Evolutionary conservation across 192 early-diverging fungal genomes (phyloP).

Genomic region (Coemansia sp.): DNA sequence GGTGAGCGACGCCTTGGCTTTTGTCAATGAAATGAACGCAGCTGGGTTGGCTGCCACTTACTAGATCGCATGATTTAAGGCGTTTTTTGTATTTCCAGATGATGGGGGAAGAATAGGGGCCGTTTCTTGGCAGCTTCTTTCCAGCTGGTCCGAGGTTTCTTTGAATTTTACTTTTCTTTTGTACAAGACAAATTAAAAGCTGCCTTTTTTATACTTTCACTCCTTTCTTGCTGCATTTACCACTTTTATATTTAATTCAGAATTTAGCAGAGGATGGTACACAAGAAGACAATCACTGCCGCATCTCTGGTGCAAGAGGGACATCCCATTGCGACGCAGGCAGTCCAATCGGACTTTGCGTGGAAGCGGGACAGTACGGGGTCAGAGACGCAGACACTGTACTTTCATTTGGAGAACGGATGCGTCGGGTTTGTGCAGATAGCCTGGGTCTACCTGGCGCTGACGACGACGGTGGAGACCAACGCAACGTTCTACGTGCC

Average conservation of each 20-base stretch:
- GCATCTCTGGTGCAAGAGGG: slow-evolving; percentile 51
- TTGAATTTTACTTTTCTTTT: too few species aligned
- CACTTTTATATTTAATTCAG: not conserved
- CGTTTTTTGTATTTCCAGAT: too few species aligned
- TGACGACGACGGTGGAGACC: slow-evolving; percentile 66
- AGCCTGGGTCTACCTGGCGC: slow-evolving; percentile 84
- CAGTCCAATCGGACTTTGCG: slow-evolving; percentile 61
- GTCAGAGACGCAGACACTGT: slow-evolving; percentile 89
- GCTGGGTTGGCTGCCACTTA: not conserved
- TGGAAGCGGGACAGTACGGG: slow-evolving; percentile 73
- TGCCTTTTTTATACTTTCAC: not conserved
- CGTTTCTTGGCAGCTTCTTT: too few species aligned
- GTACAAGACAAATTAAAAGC: too few species aligned
- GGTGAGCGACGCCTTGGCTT: not conserved
- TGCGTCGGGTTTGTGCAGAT: slow-evolving; percentile 84
- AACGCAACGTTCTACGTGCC: slow-evolving; percentile 72
- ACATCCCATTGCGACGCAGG: slow-evolving; percentile 47
- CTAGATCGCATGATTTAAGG: too few species aligned
- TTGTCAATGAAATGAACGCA: slow-evolving; percentile 1
- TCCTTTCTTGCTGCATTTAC: not conserved
- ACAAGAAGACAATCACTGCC: slow-evolving; percentile 49
- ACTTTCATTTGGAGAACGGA: slow-evolving; percentile 72
- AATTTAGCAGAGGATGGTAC: slow-evolving; percentile 29
- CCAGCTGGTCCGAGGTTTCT: too few species aligned
- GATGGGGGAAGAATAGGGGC: too few species aligned